Evolutionary conservation across 441 rosid genomes (phyloP), one percentile per base, ranked within the genome.

Genomic region (Gossypium aridum): DNA sequence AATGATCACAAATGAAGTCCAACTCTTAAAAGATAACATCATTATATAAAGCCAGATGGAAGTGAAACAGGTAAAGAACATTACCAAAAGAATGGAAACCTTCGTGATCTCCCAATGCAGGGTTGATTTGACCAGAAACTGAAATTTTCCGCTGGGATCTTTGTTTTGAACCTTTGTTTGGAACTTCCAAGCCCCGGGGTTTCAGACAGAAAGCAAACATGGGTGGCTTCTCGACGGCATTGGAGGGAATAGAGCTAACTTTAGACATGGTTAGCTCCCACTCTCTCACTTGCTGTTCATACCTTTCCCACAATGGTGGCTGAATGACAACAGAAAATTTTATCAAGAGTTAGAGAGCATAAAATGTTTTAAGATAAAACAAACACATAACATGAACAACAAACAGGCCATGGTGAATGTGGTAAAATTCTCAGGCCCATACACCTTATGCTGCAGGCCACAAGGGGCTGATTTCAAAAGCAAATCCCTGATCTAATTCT

Each of bases 131-230:
- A 64, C 89, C 85, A 70, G 90, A 74, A 83, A 87, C 87, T 63
- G 97, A 90, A 74, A 84, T 72, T 77, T 83, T 92, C 80, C 82
- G 85, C 39, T 91, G 97, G 6, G 99, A 85, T 80, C 97, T 84
- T 66, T 93, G 98, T 76, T 93, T 93, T 43, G 96, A 91, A 34
- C 97, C 98, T 84, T 76, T 92, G 82, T 96, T 85, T 34, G 91
- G 94, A 75, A 93, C 89, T 83, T 96, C 98, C 88, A 96, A 80
- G 51, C 99, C 97, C 75, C 98, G 89, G 2, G 99, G 99, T 82
- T 93, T 96, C 88, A 92, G 80, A 81, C 97, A 96, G 76, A 96
- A 96, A 73, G 98, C 99, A 92, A 87, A 91, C 97, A 92, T 88
- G 37, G 89, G 84, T 62, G 98, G 99, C 89, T 89, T 96, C 82